phyloP scores from a whole-genome alignment of 2,329 filamentous ascomycete species.

The Beauveria bassiana region DNA sequence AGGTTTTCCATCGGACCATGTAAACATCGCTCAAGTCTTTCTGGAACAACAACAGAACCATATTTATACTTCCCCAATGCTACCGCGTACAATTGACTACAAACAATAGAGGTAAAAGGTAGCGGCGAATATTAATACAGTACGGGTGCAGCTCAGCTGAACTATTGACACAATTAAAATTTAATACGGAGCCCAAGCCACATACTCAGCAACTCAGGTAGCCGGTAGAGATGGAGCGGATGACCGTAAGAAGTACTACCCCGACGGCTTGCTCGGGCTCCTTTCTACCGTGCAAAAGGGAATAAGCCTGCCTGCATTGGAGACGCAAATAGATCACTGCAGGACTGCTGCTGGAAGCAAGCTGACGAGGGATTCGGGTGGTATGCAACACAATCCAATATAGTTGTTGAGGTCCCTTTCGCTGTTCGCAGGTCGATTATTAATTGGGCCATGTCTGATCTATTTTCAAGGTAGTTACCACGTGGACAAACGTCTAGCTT shows the following conservation, averaged over 20 bases:
- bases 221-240: neutral
- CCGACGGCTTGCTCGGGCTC: neutral
- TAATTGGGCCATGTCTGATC: no score
- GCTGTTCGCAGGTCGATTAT: no score
- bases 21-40: neutral
- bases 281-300: neutral
- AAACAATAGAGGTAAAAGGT: neutral
- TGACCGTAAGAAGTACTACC: neutral
- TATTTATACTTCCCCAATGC: no score
- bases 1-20: neutral
- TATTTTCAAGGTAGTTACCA: no score
- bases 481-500: neutral
- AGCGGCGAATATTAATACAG: neutral
- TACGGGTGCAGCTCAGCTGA: neutral
- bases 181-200: neutral
- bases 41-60: neutral
- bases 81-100: neutral
- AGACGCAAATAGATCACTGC: neutral
- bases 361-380: neutral
- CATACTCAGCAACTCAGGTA: neutral
- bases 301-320: neutral
- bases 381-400: neutral
- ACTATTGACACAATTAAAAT: neutral
- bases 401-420: no score
- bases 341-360: neutral